phyloP scores from a whole-genome alignment of 2,329 filamentous ascomycete genomes.

The Penicillium janthinellum region DNA sequence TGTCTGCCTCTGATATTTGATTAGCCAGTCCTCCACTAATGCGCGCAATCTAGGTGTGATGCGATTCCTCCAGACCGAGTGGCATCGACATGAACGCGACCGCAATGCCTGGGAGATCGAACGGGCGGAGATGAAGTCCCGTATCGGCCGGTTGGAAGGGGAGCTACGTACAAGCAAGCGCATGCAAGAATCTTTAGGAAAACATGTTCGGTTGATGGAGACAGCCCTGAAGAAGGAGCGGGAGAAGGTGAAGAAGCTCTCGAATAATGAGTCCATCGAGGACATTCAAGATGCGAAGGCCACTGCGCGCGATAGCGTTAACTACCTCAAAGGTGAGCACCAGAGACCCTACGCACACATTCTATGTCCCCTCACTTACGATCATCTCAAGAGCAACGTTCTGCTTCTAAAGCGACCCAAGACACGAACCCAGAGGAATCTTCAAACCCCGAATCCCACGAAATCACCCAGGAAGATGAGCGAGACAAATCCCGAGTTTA shows the following conservation, averaged over 20 bases:
- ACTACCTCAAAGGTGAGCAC: slow-evolving; percentile 42
- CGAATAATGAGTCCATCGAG: slow-evolving; percentile 55
- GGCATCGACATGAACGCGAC: slow-evolving; percentile 97
- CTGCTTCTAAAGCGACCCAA: slow-evolving; percentile 53
- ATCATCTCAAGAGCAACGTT: slow-evolving; percentile 42
- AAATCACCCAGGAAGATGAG: slow-evolving; percentile 59
- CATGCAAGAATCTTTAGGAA: slow-evolving; percentile 83
- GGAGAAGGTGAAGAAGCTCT: slow-evolving; percentile 62
- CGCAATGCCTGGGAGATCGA: slow-evolving; percentile 99
- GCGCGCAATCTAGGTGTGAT: slow-evolving; percentile 71
- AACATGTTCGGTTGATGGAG: slow-evolving; percentile 88
- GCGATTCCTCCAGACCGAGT: slow-evolving; percentile 98
- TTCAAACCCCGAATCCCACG: slow-evolving; percentile 47
- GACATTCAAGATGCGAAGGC: slow-evolving; percentile 48
- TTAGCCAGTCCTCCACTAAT: neutral
- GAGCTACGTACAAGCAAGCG: slow-evolving; percentile 83
- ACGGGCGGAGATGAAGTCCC: slow-evolving; percentile 96
- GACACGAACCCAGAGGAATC: slow-evolving; percentile 51
- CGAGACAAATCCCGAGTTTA: slow-evolving; percentile 65
- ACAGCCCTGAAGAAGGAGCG: slow-evolving; percentile 83
- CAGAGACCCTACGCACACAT: neutral
- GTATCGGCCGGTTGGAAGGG: slow-evolving; percentile 92
- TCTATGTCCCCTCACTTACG: slow-evolving; percentile 2
- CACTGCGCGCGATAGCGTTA: slow-evolving; percentile 49
- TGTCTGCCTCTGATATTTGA: slow-evolving; percentile 23